Conservation (phyloP, 2,329 filamentous ascomycete species). For the Coniochaeta sp. region DNA sequence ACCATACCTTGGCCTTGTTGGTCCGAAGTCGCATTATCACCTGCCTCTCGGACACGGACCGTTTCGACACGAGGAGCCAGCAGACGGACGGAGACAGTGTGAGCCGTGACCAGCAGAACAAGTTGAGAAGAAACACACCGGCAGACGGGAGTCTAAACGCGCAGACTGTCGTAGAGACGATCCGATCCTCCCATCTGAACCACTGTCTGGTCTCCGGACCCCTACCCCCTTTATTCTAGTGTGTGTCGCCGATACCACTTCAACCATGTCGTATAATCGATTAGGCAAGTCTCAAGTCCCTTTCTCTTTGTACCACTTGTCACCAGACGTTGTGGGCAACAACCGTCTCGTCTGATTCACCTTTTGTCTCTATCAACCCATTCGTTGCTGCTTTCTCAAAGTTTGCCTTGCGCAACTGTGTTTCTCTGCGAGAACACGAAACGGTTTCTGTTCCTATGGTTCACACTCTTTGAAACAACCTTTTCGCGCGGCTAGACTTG, state of each 20-base stretch:
- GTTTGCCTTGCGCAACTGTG: slow-evolving; percentile 1
- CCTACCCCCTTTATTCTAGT: neutral
- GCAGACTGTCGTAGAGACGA: slow-evolving; percentile 6
- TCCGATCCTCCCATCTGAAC: slow-evolving; percentile 9
- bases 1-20: neutral
- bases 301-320: neutral
- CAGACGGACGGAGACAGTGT: neutral
- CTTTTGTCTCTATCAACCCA: neutral
- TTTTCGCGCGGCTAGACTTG: neutral
- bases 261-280: slow-evolving; percentile 66
- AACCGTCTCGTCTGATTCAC: neutral
- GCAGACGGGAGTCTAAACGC: neutral
- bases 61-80: neutral
- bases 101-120: neutral
- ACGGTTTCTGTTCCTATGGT: neutral
- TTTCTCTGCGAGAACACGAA: neutral
- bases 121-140: neutral
- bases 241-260: slow-evolving; percentile 8
- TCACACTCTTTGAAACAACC: neutral
- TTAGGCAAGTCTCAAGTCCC: slow-evolving; percentile 48
- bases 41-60: neutral
- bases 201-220: slow-evolving; percentile 1
- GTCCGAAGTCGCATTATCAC: neutral
- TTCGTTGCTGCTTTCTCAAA: neutral
- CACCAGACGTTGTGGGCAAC: neutral